A percentile compares a stretch with the other conserved stretches of the same genome.
Conservation (phyloP, 257 asterid genomes). For the Primulina huaijiensis region DNA sequence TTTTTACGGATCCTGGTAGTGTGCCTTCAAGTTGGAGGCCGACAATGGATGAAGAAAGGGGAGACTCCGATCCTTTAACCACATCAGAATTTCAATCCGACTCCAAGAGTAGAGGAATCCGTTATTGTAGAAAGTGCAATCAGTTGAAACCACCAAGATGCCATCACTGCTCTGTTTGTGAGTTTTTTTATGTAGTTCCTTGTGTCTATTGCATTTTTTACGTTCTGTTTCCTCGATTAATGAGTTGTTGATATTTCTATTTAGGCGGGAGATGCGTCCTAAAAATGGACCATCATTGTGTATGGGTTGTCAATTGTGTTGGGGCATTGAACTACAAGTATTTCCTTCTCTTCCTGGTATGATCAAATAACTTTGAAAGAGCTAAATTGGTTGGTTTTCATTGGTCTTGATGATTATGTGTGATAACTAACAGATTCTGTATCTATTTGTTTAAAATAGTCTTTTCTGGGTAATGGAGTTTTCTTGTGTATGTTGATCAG, state of each 20-base stretch:
- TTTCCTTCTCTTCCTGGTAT: slow-evolving; percentile 69
- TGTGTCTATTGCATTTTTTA: slow-evolving; percentile 12
- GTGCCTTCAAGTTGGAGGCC: slow-evolving; percentile 70
- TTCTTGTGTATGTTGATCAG: background rate
- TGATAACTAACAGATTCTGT: background rate
- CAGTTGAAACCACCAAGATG: slow-evolving; percentile 62
- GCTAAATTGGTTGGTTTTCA: background rate
- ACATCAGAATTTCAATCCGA: slow-evolving; percentile 41
- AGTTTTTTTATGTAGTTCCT: slow-evolving; percentile 31
- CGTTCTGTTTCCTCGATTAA: slow-evolving; percentile 10
- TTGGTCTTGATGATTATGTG: slow-evolving; percentile 17
- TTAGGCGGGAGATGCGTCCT: slow-evolving; percentile 68
- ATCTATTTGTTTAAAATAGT: background rate
- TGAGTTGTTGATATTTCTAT: slow-evolving; percentile 22
- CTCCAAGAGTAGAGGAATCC: slow-evolving; percentile 35
- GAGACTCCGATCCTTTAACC: slow-evolving; percentile 50
- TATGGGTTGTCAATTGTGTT: slow-evolving; percentile 72
- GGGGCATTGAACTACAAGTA: slow-evolving; percentile 70
- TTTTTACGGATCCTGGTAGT: slow-evolving; percentile 61
- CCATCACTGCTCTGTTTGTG: slow-evolving; percentile 74
- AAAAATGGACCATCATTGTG: slow-evolving; percentile 77
- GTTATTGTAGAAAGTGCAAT: slow-evolving; percentile 65
- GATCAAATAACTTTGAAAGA: slow-evolving; percentile 6
- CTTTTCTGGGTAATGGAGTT: background rate
- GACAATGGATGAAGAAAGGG: slow-evolving; percentile 54